Evolutionary conservation across 1,284 basidiomycete species (phyloP), one percentile per base, ranked within the genome.

Genomic region (Moesziomyces sp.): DNA sequence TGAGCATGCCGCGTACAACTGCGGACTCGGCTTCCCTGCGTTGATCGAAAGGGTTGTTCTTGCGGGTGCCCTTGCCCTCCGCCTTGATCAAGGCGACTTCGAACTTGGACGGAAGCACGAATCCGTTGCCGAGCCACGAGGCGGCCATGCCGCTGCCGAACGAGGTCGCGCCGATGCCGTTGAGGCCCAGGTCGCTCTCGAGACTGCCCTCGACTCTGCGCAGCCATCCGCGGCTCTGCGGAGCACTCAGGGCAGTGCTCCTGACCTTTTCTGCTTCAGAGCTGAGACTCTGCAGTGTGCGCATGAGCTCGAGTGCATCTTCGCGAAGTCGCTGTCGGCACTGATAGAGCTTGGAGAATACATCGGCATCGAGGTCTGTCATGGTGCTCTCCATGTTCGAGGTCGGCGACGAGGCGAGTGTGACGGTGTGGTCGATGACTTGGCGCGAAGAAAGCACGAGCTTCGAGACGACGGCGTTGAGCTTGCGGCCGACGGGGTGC

Each of bases 401-500:
- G 16, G 71, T 69, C 0, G 65, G 71, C 46, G 71, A 74, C 2
- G 71, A 74, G 26, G 65, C 61, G 4, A 74, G 71, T 7, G 71
- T 74, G 51, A 74, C 65, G 18, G 65, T 69, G 49, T 78, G 74
- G 33, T 80, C 78, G 51, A 83, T 80, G 46, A 83, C 79, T 40
- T 86, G 85, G 5, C 86, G 84, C 9, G 85, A 79, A 11, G 85
- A 85, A 3, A 87, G 81, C 13, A 85, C 83, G 19, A 87, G 82
- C 59, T 86, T 86, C 23, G 86, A 86, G 16, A 87, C 81, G 8
- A 85, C 85, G 0, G 85, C 84, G 18, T 84, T 86, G 51, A 87
- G 84, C 55, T 86, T 86, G 35, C 85, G 84, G 28, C 86, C 84
- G 26, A 83, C 76, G 2, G 81, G 82, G 19, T 84, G 83, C 26